phyloP scores from a whole-genome alignment of 179 eudicot genomes.

The Spinacia oleracea region DNA sequence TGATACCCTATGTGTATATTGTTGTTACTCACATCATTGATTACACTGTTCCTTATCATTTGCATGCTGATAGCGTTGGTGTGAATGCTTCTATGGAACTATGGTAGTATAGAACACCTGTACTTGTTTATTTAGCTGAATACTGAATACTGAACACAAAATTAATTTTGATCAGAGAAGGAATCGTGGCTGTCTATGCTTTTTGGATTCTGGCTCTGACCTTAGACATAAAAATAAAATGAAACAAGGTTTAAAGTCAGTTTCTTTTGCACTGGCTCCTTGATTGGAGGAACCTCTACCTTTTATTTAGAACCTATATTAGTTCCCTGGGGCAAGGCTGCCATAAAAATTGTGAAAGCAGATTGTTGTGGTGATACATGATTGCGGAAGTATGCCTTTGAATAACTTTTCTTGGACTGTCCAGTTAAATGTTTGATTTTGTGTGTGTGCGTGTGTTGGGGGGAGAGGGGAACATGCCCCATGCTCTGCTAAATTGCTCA shows the following conservation, averaged over 20 bases:
- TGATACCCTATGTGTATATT: neutral
- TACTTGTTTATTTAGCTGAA: too few species aligned
- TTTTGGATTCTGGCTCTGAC: neutral
- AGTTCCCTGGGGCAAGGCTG: neutral
- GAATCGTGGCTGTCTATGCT: neutral
- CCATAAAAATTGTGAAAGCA: neutral
- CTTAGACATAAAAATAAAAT: neutral
- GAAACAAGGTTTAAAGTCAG: neutral
- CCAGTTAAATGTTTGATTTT: neutral
- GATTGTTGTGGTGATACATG: neutral
- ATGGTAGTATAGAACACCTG: neutral
- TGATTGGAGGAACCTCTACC: neutral
- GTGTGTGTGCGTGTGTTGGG: too few species aligned
- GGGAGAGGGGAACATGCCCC: neutral
- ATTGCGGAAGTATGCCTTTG: neutral
- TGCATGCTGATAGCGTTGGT: conserved; percentile 10
- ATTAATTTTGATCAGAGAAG: neutral
- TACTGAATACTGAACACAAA: neutral
- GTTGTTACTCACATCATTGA: neutral
- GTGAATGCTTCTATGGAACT: neutral
- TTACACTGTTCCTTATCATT: neutral
- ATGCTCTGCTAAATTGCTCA: neutral
- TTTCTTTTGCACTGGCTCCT: neutral
- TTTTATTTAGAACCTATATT: neutral
- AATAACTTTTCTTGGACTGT: neutral